Evolutionary conservation across 305 asterid species (phyloP).

Genomic region (Solanum hybrid): DNA sequence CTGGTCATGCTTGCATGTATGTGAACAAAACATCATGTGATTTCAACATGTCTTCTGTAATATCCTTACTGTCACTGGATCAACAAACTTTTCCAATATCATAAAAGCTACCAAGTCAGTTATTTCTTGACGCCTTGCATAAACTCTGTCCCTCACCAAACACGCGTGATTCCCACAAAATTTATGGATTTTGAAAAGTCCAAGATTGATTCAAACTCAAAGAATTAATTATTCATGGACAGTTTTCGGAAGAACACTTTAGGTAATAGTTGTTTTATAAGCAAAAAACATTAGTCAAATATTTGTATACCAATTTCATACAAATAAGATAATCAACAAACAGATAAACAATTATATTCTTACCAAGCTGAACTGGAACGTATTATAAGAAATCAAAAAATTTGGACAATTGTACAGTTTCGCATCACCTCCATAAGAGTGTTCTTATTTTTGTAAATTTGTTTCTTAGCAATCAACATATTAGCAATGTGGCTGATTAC

Average conservation of each 20-base stretch:
- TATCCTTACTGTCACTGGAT: too few relatives aligned
- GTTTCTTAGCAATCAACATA: background rate
- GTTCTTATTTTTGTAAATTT: background rate
- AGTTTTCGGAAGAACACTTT: background rate
- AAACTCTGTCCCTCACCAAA: background rate
- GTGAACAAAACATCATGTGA: background rate
- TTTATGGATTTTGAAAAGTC: too few relatives aligned
- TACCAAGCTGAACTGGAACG: background rate
- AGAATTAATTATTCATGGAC: too few relatives aligned
- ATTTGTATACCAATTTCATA: background rate
- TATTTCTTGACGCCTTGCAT: background rate
- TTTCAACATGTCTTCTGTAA: background rate
- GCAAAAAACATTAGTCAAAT: background rate
- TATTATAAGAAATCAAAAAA: too few relatives aligned
- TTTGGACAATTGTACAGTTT: too few relatives aligned
- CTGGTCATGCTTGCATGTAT: background rate
- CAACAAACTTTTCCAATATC: background rate
- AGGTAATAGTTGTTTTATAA: background rate
- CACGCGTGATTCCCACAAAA: background rate
- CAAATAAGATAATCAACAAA: too few relatives aligned
- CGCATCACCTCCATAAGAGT: background rate
- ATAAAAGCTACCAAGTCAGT: background rate
- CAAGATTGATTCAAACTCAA: background rate
- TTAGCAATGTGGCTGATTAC: background rate
- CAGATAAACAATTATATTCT: background rate